phyloP scores from a whole-genome alignment of 441 rosid genomes.

The Croton setiger region DNA sequence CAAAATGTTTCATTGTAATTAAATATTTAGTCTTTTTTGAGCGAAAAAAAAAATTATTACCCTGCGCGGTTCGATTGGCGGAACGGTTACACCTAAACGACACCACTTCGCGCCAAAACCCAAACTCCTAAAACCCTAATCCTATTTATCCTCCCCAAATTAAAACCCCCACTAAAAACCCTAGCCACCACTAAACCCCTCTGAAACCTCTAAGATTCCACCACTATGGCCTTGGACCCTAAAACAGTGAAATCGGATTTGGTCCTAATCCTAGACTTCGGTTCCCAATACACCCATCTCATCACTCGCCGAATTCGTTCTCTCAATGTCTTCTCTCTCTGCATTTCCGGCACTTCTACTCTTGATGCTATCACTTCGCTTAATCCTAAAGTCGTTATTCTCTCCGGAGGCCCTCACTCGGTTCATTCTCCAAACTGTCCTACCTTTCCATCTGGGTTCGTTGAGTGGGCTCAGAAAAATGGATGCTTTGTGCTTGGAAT shows the following conservation, averaged over 20 bases:
- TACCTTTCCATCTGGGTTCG: slow-evolving; percentile 60
- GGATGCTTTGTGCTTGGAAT: slow-evolving; percentile 67
- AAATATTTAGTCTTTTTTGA: too few relatives aligned
- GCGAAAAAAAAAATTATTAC: too few relatives aligned
- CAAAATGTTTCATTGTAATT: too few relatives aligned
- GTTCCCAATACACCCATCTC: slow-evolving; percentile 92
- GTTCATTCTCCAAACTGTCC: slow-evolving; percentile 65
- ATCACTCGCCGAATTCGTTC: slow-evolving; percentile 67
- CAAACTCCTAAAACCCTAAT: not conserved
- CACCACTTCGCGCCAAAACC: slow-evolving; percentile 10
- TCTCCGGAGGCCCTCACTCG: slow-evolving; percentile 96
- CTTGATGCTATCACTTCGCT: slow-evolving; percentile 53
- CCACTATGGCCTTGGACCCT: slow-evolving; percentile 41
- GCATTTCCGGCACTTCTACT: slow-evolving; percentile 74
- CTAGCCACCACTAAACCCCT: slow-evolving; percentile 32
- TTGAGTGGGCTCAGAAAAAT: slow-evolving; percentile 62
- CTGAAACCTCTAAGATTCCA: slow-evolving; percentile 76
- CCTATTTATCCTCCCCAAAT: not conserved
- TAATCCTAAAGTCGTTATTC: slow-evolving; percentile 72
- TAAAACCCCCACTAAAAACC: not conserved
- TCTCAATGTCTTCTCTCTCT: slow-evolving; percentile 78
- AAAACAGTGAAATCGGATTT: slow-evolving; percentile 50
- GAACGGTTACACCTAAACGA: not conserved
- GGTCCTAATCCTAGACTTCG: slow-evolving; percentile 82
- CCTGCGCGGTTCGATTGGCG: not conserved